Conservation (phyloP, 2,329 filamentous ascomycete genomes). For the Sclerotinia borealis region DNA sequence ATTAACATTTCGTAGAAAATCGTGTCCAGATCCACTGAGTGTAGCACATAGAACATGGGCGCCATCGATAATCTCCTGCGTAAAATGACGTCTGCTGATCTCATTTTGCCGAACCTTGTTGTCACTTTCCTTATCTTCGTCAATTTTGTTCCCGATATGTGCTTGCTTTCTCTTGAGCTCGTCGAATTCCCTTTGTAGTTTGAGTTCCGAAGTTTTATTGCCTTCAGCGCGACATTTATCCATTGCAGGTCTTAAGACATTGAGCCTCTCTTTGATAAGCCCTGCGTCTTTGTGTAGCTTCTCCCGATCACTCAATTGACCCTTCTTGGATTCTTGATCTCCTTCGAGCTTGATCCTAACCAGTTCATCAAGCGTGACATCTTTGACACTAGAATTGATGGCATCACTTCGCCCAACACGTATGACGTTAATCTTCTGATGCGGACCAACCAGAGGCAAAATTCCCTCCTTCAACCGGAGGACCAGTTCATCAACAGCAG, state of each 20-base stretch:
- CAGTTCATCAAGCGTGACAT: slow-evolving; percentile 89
- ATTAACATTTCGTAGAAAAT: slow-evolving; percentile 77
- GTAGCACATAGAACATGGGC: slow-evolving; percentile 94
- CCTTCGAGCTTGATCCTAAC: slow-evolving; percentile 67
- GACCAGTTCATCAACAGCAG: slow-evolving; percentile 92
- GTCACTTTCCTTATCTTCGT: slow-evolving; percentile 79
- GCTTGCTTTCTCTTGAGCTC: slow-evolving; percentile 70
- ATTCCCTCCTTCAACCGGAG: slow-evolving; percentile 85
- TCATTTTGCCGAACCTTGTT: slow-evolving; percentile 81
- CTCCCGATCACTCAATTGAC: slow-evolving; percentile 43
- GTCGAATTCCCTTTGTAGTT: slow-evolving; percentile 71
- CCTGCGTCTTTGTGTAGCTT: slow-evolving; percentile 57
- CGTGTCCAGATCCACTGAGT: slow-evolving; percentile 89
- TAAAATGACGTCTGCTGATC: slow-evolving; percentile 73
- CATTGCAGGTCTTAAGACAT: slow-evolving; percentile 63
- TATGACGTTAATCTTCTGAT: slow-evolving; percentile 76
- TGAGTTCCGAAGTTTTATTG: slow-evolving; percentile 43
- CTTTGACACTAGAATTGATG: slow-evolving; percentile 81
- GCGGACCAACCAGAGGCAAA: slow-evolving; percentile 66
- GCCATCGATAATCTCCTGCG: slow-evolving; percentile 84
- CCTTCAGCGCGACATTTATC: slow-evolving; percentile 57
- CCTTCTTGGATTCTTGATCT: slow-evolving; percentile 53
- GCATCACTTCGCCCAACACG: slow-evolving; percentile 87
- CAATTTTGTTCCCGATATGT: slow-evolving; percentile 74
- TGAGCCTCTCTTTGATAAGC: slow-evolving; percentile 70